Conservation (phyloP, 2,329 filamentous ascomycete genomes). For the Fusarium circinatum region DNA sequence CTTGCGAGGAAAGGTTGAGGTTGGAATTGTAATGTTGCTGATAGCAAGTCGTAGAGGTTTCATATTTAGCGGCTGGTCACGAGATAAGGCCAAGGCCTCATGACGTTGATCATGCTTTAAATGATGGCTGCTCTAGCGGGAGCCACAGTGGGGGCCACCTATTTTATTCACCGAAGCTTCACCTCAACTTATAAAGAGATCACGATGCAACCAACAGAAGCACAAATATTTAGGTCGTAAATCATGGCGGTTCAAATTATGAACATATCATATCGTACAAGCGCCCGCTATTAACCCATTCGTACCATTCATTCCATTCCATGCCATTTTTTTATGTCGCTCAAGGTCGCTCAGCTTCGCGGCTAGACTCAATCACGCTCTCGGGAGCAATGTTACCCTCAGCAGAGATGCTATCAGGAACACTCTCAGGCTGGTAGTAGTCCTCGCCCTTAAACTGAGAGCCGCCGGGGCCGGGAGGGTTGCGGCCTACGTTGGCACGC, state of each 20-base stretch:
- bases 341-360: slow-evolving; percentile 36
- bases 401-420: slow-evolving; percentile 55
- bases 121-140: slow-evolving; percentile 11
- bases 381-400: slow-evolving; percentile 54
- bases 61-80: slow-evolving; percentile 25
- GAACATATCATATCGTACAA: slow-evolving; percentile 25
- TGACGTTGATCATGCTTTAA: slow-evolving; percentile 40
- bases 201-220: not conserved
- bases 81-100: slow-evolving; percentile 29
- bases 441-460: slow-evolving; percentile 54
- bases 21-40: slow-evolving; percentile 2
- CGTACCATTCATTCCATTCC: not conserved
- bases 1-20: not conserved
- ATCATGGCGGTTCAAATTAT: slow-evolving; percentile 24
- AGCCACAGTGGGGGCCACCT: slow-evolving; percentile 5
- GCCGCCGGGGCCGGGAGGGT: slow-evolving; percentile 50
- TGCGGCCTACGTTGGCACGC: slow-evolving; percentile 52
- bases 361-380: slow-evolving; percentile 53
- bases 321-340: not conserved
- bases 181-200: not conserved
- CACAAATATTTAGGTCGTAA: not conserved
- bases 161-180: slow-evolving; percentile 1
- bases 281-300: slow-evolving; percentile 4
- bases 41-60: slow-evolving; percentile 12
- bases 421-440: slow-evolving; percentile 54